These are phyloP conservation scores for Actinomortierella ambigua DNA, from an alignment of 371 early-diverging fungal genomes.

Conservation along the genomic window DNA sequence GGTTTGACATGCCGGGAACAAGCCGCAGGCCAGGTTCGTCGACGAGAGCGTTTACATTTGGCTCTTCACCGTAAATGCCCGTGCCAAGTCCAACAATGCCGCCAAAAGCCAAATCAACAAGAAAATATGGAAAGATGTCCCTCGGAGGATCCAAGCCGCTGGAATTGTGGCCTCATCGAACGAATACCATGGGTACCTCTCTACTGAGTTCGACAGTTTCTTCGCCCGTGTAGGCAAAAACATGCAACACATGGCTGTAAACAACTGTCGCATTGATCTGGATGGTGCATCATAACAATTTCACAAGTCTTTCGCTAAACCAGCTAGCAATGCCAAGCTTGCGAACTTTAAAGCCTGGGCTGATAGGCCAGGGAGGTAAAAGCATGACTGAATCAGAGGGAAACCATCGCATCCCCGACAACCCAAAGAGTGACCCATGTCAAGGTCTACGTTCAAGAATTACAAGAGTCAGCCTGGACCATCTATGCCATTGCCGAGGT, in stretches of 20 bases:
- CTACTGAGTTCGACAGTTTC: constrained; percentile 1
- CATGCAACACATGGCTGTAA: neutral
- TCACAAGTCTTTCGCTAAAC: neutral
- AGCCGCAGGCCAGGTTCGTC: neutral
- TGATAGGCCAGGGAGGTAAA: too few species aligned
- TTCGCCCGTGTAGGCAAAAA: constrained; percentile 6
- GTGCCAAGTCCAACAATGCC: neutral
- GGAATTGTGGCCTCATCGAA: neutral
- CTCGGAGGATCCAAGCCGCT: neutral
- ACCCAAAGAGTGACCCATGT: neutral
- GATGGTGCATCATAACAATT: constrained; percentile 13
- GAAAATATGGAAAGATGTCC: constrained; percentile 1
- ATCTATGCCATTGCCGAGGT: constrained; percentile 7
- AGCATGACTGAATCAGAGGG: too few species aligned
- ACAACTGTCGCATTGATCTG: constrained; percentile 4
- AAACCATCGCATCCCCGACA: neutral
- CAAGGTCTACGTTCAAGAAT: neutral
- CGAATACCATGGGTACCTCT: constrained; percentile 14
- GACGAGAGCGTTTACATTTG: constrained; percentile 1
- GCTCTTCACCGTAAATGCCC: neutral
- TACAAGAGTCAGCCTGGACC: neutral
- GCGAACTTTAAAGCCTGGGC: too few species aligned
- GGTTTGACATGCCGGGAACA: neutral
- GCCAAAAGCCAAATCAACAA: too few species aligned
- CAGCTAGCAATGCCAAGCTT: too few species aligned